Evolutionary conservation across 2,329 filamentous ascomycete species (phyloP), one percentile per base, ranked within the genome.

Genomic region (Monosporascus sp.): DNA sequence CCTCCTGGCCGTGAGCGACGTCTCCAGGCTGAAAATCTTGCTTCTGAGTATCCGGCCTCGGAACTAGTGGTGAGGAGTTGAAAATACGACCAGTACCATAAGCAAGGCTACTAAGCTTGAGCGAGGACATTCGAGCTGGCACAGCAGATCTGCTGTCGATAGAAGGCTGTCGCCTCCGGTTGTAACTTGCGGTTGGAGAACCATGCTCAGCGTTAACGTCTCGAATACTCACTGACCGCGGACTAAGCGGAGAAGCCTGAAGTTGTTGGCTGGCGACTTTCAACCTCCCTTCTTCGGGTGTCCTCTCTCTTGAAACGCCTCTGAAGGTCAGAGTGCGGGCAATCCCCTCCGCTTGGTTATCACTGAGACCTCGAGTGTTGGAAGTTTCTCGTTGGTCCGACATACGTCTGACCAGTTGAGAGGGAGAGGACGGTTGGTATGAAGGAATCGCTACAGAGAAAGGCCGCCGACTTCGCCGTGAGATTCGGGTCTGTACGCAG

Each of bases 21-120:
- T 78, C 77, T 8, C 65, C 70, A 31, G 61, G 57, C 8, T 71
- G 70, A 0, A 62, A 27, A 17, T 68, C 76, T 54, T 64, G 70
- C 54, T 60, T 70, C 50, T 64, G 67, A 7, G 62, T 39, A 35
- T 79, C 76, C 25, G 72, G 60, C 47, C 75, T 75, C 7, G 76
- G 75, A 9, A 78, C 81, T 49, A 87, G 70, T 2, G 84, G 83
- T 2, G 83, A 86, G 2, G 84, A 83, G 65, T 80, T 81, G 61
- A 81, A 83, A 0, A 74, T 72, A 17, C 76, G 73, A 25, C 72
- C 62, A 47, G 73, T 70, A n/a, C 65, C 70, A 45, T 72, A 68
- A 5, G 71, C 64, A 11, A 71, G 59, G 37, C 64, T 70, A 20
- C 65, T 52, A 20, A 70, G 69, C 60, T 78, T 79, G 54, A 76